Base-by-base conservation (phyloP, 169 alveolate species). In the Besnoitia besnoiti region DNA sequence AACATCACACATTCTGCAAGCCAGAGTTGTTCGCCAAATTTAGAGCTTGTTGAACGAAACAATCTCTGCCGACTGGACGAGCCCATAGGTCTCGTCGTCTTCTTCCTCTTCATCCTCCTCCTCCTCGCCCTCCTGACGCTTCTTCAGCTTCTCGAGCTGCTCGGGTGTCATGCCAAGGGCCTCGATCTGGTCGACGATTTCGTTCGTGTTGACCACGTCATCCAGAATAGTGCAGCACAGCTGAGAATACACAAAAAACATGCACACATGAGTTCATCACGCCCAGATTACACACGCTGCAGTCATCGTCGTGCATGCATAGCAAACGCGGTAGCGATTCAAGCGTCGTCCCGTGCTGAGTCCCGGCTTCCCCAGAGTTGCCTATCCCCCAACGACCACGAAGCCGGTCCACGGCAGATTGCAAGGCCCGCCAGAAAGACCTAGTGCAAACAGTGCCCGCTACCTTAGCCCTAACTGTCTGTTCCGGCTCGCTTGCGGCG, bases 11-110 rank as follows among this genome's bases (percentile, higher is more conserved):
- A 21, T 55, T 5, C 12, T 19, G 67, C 67, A 5, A 1, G 3
- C 27, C 12, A 5, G 67, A 19, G 12, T 55, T 55, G 80, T 35
- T 30, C 80, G 62, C 62, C 44, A 14, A 2, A 0, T 82, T 96
- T 85, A 97, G 44, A 97, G 96, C 94, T 97, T 97, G 95, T 97
- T 97, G 95, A 97, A 97, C 79, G 98, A 96, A 73, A 96, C 98
- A 73, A 97, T 97, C 87, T 95, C 97, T 87, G 98, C 98, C 16
- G 98, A 96, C 93, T 97, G 98, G 44, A 97, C 98, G 47, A 97
- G 95, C 37, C 98, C 95, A 47, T 95, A 97, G 24, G 94, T 95
- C 44, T 93, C 95, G 33, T 91, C 95, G 46, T 96, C 98, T 7
- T 95, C 96, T 35, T 94, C 95, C 42, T 75, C 96, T 33, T 92